Percentiles rank a stretch among this genome's conserved stretches.
These are phyloP conservation scores for Acanthamoeba polyphaga DNA, from an alignment of 208 protist species.

Conservation along the genomic window DNA sequence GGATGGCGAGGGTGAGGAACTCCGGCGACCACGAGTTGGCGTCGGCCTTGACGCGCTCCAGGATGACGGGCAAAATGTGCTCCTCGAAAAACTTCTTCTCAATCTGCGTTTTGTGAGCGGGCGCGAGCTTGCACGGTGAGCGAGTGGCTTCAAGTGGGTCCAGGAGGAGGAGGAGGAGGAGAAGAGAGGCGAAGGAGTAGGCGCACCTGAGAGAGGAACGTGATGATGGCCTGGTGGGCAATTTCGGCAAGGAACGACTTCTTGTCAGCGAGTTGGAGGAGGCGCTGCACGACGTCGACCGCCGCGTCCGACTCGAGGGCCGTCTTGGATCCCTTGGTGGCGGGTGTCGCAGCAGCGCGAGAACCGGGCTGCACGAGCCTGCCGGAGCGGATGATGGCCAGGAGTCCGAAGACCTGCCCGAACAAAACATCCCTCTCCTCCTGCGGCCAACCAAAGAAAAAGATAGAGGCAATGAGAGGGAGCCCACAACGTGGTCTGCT, in stretches of 20 bases:
- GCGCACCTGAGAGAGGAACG: constrained; percentile 52
- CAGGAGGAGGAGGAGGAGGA: too few relatives aligned
- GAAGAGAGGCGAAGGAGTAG: background rate
- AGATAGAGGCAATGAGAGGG: background rate
- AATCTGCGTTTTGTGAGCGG: constrained; percentile 42
- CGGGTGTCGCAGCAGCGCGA: background rate
- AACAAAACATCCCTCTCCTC: constrained; percentile 71
- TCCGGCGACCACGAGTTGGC: constrained; percentile 62
- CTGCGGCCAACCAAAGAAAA: background rate
- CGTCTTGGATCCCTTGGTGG: constrained; percentile 24
- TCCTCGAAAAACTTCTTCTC: constrained; percentile 72
- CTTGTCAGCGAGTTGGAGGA: constrained; percentile 46
- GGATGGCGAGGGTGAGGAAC: constrained; percentile 26
- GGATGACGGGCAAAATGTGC: constrained; percentile 62
- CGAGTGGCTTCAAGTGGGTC: too few relatives aligned
- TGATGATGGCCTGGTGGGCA: constrained; percentile 45
- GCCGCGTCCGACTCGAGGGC: background rate
- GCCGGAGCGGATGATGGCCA: constrained; percentile 72
- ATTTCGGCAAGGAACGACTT: constrained; percentile 73
- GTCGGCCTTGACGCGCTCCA: constrained; percentile 17
- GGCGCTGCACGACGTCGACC: background rate
- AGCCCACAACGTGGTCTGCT: background rate
- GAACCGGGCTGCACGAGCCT: constrained; percentile 66
- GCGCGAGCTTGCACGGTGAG: background rate
- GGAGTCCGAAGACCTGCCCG: constrained; percentile 58